A percentile compares a stretch with the other conserved stretches of the same genome.
Conservation (phyloP, 768 basidiomycete species). For the Auricularia cornea region DNA sequence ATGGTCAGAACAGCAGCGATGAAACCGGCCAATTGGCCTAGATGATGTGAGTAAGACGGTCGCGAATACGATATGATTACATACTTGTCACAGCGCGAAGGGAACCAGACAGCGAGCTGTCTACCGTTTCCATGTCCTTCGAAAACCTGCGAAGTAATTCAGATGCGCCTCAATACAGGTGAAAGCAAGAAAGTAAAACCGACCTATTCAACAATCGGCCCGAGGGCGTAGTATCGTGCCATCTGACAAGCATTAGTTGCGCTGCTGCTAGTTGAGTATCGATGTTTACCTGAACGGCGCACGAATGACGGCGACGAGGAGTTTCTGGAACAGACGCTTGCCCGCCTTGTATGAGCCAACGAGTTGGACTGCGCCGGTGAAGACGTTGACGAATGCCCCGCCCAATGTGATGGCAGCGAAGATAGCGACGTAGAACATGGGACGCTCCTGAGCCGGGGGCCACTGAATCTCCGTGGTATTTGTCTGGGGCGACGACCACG, state of each 20-base stretch:
- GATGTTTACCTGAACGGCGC: slow-evolving; percentile 58
- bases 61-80: slow-evolving; percentile 49
- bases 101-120: slow-evolving; percentile 57
- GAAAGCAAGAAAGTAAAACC: neutral
- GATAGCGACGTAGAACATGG: slow-evolving; percentile 62
- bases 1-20: slow-evolving; percentile 30
- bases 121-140: slow-evolving; percentile 80
- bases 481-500: neutral
- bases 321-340: slow-evolving; percentile 30
- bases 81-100: slow-evolving; percentile 69
- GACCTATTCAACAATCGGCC: slow-evolving; percentile 26
- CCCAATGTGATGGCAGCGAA: slow-evolving; percentile 54
- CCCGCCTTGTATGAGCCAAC: slow-evolving; percentile 16
- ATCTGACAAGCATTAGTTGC: slow-evolving; percentile 17
- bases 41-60: neutral
- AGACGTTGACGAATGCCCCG: slow-evolving; percentile 38
- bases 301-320: slow-evolving; percentile 62
- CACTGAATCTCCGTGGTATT: slow-evolving; percentile 9
- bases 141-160: slow-evolving; percentile 7
- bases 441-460: slow-evolving; percentile 40
- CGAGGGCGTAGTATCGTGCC: slow-evolving; percentile 77
- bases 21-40: slow-evolving; percentile 12
- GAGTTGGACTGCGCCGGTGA: slow-evolving; percentile 45
- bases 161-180: slow-evolving; percentile 8
- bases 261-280: neutral